Evolutionary conservation across 805 yeast genomes (phyloP).

Genomic region (Cyberlindnera japonica): DNA sequence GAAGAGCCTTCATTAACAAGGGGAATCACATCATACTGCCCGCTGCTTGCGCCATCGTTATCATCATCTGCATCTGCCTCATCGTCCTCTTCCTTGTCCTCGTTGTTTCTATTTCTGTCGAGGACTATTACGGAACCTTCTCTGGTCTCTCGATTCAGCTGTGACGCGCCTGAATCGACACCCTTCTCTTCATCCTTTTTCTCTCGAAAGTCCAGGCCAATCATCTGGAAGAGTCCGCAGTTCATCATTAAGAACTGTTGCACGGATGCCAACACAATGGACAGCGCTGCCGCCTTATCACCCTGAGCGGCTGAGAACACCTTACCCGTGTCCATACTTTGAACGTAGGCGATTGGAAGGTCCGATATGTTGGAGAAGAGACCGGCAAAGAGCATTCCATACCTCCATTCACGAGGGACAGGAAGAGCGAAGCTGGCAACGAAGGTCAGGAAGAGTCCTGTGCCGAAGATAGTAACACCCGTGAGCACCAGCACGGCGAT

Average conservation of each 20-base stretch:
- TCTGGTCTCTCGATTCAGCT: too few species aligned
- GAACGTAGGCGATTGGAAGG: constrained; percentile 51
- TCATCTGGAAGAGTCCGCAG: constrained; percentile 66
- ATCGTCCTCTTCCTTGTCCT: not conserved
- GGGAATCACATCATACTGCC: not conserved
- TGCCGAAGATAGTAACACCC: constrained; percentile 30
- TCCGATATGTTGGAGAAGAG: constrained; percentile 50
- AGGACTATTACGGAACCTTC: too few species aligned
- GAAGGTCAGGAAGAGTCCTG: constrained; percentile 39
- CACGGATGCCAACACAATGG: constrained; percentile 40
- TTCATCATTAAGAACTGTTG: constrained; percentile 67
- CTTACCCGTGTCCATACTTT: constrained; percentile 40
- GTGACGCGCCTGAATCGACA: not conserved
- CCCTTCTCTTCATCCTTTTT: constrained; percentile 6
- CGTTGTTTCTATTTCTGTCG: constrained; percentile 7
- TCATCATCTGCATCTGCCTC: not conserved
- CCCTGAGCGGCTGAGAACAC: constrained; percentile 38
- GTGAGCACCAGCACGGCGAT: constrained; percentile 41
- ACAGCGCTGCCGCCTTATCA: constrained; percentile 47
- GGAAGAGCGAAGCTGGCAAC: constrained; percentile 36
- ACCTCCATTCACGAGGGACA: constrained; percentile 45
- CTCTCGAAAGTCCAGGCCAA: constrained; percentile 63
- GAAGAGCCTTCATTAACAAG: not conserved
- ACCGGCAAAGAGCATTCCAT: constrained; percentile 46
- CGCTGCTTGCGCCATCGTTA: not conserved